phyloP scores from a whole-genome alignment of 148 eudicot species.

The Heliosperma pusillum region DNA sequence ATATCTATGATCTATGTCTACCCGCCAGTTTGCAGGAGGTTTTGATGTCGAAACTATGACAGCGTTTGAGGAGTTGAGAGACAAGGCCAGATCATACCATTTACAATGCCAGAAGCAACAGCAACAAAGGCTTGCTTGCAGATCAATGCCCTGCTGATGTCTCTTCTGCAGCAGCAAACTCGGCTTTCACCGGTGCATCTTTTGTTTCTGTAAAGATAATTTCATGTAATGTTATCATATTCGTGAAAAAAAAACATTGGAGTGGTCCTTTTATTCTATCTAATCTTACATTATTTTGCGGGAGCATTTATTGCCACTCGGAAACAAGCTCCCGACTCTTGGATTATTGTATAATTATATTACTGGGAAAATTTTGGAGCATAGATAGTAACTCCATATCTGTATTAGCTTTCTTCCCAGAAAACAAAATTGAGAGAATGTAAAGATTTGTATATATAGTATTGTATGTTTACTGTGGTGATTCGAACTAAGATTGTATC shows the following conservation, averaged over 20 bases:
- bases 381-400: too few species aligned
- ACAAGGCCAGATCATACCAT: constrained; percentile 62
- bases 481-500: too few species aligned
- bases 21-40: constrained; percentile 88
- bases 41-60: constrained; percentile 95
- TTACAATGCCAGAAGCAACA: constrained; percentile 59
- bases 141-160: constrained; percentile 46
- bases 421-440: background rate
- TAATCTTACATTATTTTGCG: background rate
- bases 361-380: background rate
- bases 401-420: background rate
- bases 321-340: background rate
- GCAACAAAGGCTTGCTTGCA: constrained; percentile 52
- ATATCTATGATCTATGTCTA: background rate
- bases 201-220: constrained; percentile 37
- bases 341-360: background rate
- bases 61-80: constrained; percentile 93
- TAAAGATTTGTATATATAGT: background rate
- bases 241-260: constrained; percentile 10
- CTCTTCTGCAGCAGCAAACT: constrained; percentile 57
- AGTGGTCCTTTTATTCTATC: constrained; percentile 11
- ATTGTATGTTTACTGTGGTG: too few species aligned
- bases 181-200: constrained; percentile 40
- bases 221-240: constrained; percentile 16
- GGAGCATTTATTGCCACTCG: background rate